Evolutionary conservation across 768 basidiomycete species (phyloP).

Genomic region (Dacryopinax primogenitus): DNA sequence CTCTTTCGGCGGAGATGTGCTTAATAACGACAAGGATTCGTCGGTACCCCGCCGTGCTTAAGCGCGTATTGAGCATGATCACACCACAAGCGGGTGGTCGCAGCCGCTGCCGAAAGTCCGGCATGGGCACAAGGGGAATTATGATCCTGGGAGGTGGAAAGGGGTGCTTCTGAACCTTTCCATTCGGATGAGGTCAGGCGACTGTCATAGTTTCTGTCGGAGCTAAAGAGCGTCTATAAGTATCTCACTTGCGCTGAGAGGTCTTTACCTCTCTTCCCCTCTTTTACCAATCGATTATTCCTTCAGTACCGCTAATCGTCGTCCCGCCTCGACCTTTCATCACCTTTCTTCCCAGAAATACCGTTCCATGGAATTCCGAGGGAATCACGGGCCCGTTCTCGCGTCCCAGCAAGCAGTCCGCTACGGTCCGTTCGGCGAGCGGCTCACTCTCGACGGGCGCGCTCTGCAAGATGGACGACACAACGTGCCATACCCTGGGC

Average conservation of each 20-base stretch:
- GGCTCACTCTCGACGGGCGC: neutral
- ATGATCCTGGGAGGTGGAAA: neutral
- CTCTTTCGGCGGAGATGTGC: neutral
- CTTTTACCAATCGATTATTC: neutral
- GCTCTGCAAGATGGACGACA: neutral
- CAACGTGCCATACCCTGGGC: neutral
- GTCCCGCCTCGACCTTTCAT: too few relatives aligned
- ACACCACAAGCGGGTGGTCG: neutral
- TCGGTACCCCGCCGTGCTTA: neutral
- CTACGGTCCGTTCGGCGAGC: neutral
- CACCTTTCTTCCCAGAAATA: too few relatives aligned
- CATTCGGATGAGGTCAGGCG: constrained; percentile 4
- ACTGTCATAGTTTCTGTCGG: neutral
- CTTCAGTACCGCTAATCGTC: too few relatives aligned
- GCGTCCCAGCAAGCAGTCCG: neutral
- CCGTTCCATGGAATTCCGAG: neutral
- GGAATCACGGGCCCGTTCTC: neutral
- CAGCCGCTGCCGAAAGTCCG: neutral
- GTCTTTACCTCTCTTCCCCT: neutral
- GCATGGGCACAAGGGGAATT: neutral
- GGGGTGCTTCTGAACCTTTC: neutral
- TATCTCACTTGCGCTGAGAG: neutral
- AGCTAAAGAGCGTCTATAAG: neutral
- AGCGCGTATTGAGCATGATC: neutral
- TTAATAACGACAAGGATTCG: neutral